phyloP scores from a whole-genome alignment of 768 basidiomycete species.

The Suillus sp. region DNA sequence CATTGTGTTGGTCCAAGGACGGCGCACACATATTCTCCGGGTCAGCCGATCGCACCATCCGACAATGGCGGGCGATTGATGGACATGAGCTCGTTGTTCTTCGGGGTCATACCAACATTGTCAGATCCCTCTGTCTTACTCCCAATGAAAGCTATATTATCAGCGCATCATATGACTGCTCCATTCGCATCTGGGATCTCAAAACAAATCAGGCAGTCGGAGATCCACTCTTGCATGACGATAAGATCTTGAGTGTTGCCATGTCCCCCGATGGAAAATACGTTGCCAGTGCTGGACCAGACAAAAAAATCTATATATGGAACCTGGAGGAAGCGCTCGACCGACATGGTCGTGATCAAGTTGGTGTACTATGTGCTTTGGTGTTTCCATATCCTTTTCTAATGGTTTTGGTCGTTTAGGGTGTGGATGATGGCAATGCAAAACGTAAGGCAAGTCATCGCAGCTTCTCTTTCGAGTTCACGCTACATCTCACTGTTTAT shows the following conservation, averaged over 20 bases:
- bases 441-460: no score
- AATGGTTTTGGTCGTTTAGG: no score
- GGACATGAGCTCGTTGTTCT: not conserved
- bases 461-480: no score
- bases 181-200: not conserved
- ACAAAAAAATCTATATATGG: slow-evolving; percentile 61
- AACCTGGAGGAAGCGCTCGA: slow-evolving; percentile 52
- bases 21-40: not conserved
- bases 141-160: not conserved
- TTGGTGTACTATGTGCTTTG: no score
- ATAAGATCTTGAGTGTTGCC: slow-evolving; percentile 77
- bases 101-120: not conserved
- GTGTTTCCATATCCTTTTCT: no score
- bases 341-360: no score
- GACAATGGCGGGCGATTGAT: not conserved
- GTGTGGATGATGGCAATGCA: no score
- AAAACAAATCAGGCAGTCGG: not conserved
- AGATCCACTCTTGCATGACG: slow-evolving; percentile 68
- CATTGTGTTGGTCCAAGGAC: not conserved
- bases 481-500: no score
- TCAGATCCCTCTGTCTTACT: not conserved
- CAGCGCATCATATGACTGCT: not conserved
- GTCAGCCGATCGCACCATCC: not conserved
- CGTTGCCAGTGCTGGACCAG: slow-evolving; percentile 80
- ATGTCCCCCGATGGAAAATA: slow-evolving; percentile 78